Conservation (phyloP, 106 monocot genomes). For the Xerophyta viscosa region DNA sequence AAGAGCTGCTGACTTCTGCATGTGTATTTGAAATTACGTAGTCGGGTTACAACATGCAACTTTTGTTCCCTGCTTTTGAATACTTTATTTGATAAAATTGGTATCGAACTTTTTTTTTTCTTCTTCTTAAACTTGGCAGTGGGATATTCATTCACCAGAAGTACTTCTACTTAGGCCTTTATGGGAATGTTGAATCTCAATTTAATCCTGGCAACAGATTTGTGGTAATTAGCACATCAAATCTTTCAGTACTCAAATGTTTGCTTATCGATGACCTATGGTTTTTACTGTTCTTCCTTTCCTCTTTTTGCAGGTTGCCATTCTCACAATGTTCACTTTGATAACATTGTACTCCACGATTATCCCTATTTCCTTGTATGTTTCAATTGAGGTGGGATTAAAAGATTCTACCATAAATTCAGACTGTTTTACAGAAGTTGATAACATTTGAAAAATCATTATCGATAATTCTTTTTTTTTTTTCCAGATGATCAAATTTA, state of each 20-base stretch:
- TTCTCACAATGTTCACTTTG: constrained; percentile 95
- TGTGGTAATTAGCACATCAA: constrained; percentile 43
- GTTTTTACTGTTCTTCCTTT: neutral
- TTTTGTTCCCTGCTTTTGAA: too few species aligned
- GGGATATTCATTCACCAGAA: constrained; percentile 78
- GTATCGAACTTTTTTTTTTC: too few species aligned
- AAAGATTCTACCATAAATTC: too few species aligned
- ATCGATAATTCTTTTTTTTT: too few species aligned
- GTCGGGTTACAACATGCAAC: too few species aligned
- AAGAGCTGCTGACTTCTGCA: too few species aligned
- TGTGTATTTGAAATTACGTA: too few species aligned
- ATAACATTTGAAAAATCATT: too few species aligned
- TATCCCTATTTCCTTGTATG: constrained; percentile 98
- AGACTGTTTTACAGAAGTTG: too few species aligned
- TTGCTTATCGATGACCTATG: neutral
- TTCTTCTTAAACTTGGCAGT: constrained; percentile 30
- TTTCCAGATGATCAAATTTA: constrained; percentile 99
- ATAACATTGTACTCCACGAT: constrained; percentile 96
- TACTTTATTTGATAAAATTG: too few species aligned
- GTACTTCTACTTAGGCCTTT: constrained; percentile 69
- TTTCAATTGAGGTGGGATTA: constrained; percentile 84
- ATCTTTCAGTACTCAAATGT: neutral
- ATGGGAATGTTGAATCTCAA: constrained; percentile 54
- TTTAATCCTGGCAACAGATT: constrained; percentile 92
- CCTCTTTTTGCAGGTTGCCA: constrained; percentile 56